Evolutionary conservation across 306 rosid genomes (phyloP).

Genomic region (Canavalia gladiata): DNA sequence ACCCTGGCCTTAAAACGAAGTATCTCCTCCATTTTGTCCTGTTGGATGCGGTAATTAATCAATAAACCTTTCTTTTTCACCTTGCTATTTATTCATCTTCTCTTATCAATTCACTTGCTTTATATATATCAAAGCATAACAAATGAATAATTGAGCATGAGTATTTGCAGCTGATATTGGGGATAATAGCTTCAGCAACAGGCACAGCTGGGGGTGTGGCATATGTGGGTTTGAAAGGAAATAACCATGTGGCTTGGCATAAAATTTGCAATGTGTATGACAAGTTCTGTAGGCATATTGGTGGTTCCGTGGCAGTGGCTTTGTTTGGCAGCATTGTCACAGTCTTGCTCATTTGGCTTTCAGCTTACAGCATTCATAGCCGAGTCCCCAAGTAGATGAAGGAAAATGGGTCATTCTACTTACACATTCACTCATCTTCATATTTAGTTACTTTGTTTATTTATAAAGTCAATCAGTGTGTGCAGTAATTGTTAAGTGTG

Average conservation of each 20-base stretch:
- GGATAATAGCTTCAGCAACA: slow-evolving; percentile 78
- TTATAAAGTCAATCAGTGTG: slow-evolving; percentile 31
- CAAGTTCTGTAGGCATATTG: slow-evolving; percentile 73
- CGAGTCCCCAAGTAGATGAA: slow-evolving; percentile 65
- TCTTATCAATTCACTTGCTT: slow-evolving; percentile 5
- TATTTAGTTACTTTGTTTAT: slow-evolving; percentile 14
- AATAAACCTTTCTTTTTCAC: slow-evolving; percentile 3
- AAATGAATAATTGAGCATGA: slow-evolving; percentile 1
- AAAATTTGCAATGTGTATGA: slow-evolving; percentile 70
- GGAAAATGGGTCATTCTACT: slow-evolving; percentile 2
- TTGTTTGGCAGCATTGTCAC: slow-evolving; percentile 67
- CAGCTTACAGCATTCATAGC: slow-evolving; percentile 61
- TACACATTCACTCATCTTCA: neutral
- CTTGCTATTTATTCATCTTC: neutral
- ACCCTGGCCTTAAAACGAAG: slow-evolving; percentile 59
- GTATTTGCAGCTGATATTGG: slow-evolving; percentile 75
- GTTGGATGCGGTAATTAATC: slow-evolving; percentile 68
- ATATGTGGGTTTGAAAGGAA: slow-evolving; percentile 81
- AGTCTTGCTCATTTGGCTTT: slow-evolving; percentile 75
- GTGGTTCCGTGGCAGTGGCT: slow-evolving; percentile 60
- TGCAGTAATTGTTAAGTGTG: slow-evolving; percentile 13
- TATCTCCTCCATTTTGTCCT: slow-evolving; percentile 64
- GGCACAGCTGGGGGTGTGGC: slow-evolving; percentile 82
- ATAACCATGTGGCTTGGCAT: slow-evolving; percentile 66
- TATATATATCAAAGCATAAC: neutral